Conservation (phyloP, 2,329 filamentous ascomycete species). For the Onygena corvina region DNA sequence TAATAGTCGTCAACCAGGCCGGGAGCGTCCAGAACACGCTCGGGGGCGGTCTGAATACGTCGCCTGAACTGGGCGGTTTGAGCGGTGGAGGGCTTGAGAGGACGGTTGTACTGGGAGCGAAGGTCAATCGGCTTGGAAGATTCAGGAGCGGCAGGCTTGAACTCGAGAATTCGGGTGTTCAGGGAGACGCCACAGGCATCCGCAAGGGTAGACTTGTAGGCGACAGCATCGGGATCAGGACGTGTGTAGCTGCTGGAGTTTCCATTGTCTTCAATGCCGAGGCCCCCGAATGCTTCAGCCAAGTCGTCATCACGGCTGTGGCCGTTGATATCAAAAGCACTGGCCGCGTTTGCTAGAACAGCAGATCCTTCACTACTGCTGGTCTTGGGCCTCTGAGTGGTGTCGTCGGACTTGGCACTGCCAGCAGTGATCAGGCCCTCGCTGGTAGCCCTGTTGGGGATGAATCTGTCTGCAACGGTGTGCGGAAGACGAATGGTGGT, state of each 20-base stretch:
- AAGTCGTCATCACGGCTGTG: constrained; percentile 59
- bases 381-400: constrained; percentile 58
- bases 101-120: constrained; percentile 93
- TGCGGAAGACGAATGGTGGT: constrained; percentile 56
- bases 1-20: constrained; percentile 98
- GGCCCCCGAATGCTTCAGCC: constrained; percentile 63
- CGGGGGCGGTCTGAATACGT: constrained; percentile 84
- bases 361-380: constrained; percentile 58
- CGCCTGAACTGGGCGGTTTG: constrained; percentile 77
- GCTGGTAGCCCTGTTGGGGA: constrained; percentile 83
- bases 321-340: constrained; percentile 51
- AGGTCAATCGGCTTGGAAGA: constrained; percentile 97
- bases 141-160: constrained; percentile 96
- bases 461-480: constrained; percentile 83
- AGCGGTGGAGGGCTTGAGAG: constrained; percentile 64
- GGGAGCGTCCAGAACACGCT: constrained; percentile 90
- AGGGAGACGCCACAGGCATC: constrained; percentile 84
- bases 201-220: constrained; percentile 84
- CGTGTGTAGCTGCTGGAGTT: constrained; percentile 54
- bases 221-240: constrained; percentile 72
- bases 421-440: constrained; percentile 74
- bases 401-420: constrained; percentile 70
- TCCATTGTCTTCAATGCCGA: constrained; percentile 64
- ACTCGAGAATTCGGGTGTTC: constrained; percentile 90
- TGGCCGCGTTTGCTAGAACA: constrained; percentile 62